Evolutionary conservation across 495 filamentous ascomycete genomes (phyloP).

Genomic region (Aspergillus carlsbadensis): DNA sequence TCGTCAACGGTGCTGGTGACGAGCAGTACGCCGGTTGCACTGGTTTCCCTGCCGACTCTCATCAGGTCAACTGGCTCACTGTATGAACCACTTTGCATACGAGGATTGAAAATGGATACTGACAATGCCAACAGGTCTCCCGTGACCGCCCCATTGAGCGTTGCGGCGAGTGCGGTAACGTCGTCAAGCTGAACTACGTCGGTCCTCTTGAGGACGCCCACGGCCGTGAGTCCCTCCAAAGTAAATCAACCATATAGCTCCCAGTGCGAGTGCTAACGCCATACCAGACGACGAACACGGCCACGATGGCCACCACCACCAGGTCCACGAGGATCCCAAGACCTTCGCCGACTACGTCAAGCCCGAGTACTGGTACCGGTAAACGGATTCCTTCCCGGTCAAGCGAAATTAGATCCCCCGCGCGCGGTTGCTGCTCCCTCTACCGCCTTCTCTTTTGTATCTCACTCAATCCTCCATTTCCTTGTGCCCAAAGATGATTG

Average conservation of each 20-base stretch:
- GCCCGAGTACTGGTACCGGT: conserved; percentile 82
- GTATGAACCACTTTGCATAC: conserved; percentile 49
- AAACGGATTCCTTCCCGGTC: conserved; percentile 25
- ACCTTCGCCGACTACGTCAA: conserved; percentile 90
- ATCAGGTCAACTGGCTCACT: conserved; percentile 84
- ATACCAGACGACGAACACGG: conserved; percentile 41
- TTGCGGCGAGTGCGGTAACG: conserved; percentile 92
- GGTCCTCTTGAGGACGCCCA: conserved; percentile 73
- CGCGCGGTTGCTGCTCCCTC: conserved; percentile 4
- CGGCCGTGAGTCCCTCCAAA: conserved; percentile 37
- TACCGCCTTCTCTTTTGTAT: neutral
- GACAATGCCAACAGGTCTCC: conserved; percentile 57
- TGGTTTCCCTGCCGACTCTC: conserved; percentile 87
- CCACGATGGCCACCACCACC: conserved; percentile 48
- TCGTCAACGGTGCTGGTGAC: conserved; percentile 84
- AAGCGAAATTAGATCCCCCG: conserved; percentile 13
- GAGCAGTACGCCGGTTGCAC: conserved; percentile 98
- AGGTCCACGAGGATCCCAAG: conserved; percentile 76
- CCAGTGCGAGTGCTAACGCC: neutral
- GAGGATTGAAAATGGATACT: neutral
- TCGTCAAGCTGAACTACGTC: conserved; percentile 95
- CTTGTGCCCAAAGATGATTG: neutral
- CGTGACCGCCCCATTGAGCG: conserved; percentile 88
- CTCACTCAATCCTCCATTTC: too few species aligned
- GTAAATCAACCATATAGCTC: neutral